Base-by-base conservation (phyloP, 805 yeast genomes). In the Grigorovia transvaalensis region DNA sequence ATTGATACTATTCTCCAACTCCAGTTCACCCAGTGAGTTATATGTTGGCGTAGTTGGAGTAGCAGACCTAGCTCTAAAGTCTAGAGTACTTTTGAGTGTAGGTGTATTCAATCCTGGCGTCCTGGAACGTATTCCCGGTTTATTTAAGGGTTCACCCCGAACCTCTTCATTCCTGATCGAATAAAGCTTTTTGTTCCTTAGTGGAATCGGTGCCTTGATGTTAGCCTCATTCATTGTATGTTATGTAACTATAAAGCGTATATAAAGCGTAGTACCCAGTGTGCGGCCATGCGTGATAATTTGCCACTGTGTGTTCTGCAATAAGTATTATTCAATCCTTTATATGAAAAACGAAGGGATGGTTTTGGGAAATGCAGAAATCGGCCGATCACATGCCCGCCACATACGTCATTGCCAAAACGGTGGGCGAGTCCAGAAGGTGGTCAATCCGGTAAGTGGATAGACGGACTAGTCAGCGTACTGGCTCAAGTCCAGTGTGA, bases 401-500 rank as follows among this genome's bases (percentile, higher is more conserved):
- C n/a, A 17, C 42, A 15, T 3, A n/a, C 17, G 42, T n/a, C 15
- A 38, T 38, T 9, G 42, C 42, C 2, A 38, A 18, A 12, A 9
- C n/a, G n/a, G n/a, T n/a, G n/a, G n/a, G n/a, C n/a, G n/a, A n/a
- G n/a, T n/a, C n/a, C n/a, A n/a, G n/a, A n/a, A n/a, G n/a, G n/a
- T n/a, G n/a, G n/a, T n/a, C n/a, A n/a, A n/a, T n/a, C n/a, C n/a
- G n/a, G n/a, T n/a, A n/a, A n/a, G n/a, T n/a, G n/a, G n/a, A n/a
- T n/a, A n/a, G n/a, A 3, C 15, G 12, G 38, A 13, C n/a, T 53
- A 62, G 29, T 71, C 74, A 1, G 82, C 79, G 59, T 82, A 85
- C 11, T 77, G 74, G 53, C 83, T 74, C 60, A 88, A 73, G 63
- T 88, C 91, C 53, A 88, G 66, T 0, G 93, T 85, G 30, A 88